phyloP scores from a whole-genome alignment of 2,329 filamentous ascomycete species.

The Exserohilum turcica region DNA sequence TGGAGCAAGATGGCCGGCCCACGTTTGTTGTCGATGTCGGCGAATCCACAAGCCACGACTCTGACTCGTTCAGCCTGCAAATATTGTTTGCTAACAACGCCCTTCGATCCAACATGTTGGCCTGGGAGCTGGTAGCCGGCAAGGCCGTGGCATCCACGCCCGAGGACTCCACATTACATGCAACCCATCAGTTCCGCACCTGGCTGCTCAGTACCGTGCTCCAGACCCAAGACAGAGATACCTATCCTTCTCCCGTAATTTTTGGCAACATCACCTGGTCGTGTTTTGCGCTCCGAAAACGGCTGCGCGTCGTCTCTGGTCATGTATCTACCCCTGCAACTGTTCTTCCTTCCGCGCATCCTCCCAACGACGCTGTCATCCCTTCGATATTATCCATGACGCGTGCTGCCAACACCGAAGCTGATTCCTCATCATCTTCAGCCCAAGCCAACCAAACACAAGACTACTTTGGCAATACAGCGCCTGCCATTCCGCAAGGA shows the following conservation, averaged over 20 bases:
- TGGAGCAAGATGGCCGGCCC: constrained; percentile 77
- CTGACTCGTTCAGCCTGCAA: constrained; percentile 56
- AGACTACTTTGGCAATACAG: constrained; percentile 52
- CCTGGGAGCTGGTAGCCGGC: constrained; percentile 63
- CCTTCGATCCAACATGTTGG: constrained; percentile 61
- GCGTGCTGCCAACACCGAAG: constrained; percentile 14
- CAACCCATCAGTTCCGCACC: constrained; percentile 63
- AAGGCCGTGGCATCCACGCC: constrained; percentile 38
- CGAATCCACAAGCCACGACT: constrained; percentile 60
- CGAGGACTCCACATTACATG: constrained; percentile 46
- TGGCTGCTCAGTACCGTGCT: constrained; percentile 68
- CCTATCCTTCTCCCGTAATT: constrained; percentile 54
- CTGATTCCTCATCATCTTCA: constrained; percentile 19
- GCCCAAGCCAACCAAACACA: constrained; percentile 34
- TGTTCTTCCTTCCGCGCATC: constrained; percentile 44
- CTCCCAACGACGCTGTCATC: constrained; percentile 34
- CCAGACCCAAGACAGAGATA: constrained; percentile 59
- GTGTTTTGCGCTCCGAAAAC: constrained; percentile 69
- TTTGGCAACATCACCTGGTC: constrained; percentile 74
- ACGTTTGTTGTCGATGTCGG: constrained; percentile 75
- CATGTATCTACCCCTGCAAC: constrained; percentile 16
- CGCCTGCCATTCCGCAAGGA: constrained; percentile 15
- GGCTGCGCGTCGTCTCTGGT: constrained; percentile 71
- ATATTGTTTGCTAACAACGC: constrained; percentile 72
- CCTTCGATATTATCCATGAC: constrained; percentile 30